Base-by-base conservation (phyloP, 1,139 yeast genomes). In the Hyphopichia pseudoburtonii region DNA sequence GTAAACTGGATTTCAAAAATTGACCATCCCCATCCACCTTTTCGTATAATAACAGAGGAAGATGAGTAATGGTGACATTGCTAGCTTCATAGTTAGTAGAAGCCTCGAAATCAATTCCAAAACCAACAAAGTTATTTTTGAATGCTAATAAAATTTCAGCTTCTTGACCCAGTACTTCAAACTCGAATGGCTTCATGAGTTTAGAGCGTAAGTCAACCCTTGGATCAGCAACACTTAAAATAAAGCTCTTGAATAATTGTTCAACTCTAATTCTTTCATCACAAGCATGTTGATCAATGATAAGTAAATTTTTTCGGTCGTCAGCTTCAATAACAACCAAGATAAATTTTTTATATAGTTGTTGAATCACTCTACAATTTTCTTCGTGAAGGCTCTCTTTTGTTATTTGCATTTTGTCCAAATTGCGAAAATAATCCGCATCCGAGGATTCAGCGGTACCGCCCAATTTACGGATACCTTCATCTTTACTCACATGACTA, bases 221-320 rank as follows among this genome's bases (percentile, higher is more conserved):
- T 2, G 46, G 40, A 18, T 54, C 46, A 6, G 38, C n/a, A 3
- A 44, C 38, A 25, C 38, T 34, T 3, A n/a, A 40, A n/a, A 72
- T 46, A 34, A 62, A 60, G 2, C 66, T 64, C 28, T 52, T 48
- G 10, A 76, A 56, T 6, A 73, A 48, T 2, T 43, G 36, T 48
- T 86, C 95, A 2, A 82, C 69, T 30, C 66, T 64, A 0, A 84
- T 61, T 34, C 95, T 55, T 50, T 86, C 95, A 54, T 84, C 92
- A 32, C 82, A 77, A 1, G 95, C 94, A 62, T 86, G 95, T 52
- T 86, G 95, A 50, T 86, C 95, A 2, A 83, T 50, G 1, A 76
- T 58, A 10, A 73, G 52, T 3, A 82, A 48, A 3, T 43, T 38
- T 2, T 47, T 40, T 1, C 40, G 28, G 8, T 30, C 28, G 3